Base-by-base conservation (phyloP, 495 filamentous ascomycete species). In the Lasiosphaeriaceae sp. region DNA sequence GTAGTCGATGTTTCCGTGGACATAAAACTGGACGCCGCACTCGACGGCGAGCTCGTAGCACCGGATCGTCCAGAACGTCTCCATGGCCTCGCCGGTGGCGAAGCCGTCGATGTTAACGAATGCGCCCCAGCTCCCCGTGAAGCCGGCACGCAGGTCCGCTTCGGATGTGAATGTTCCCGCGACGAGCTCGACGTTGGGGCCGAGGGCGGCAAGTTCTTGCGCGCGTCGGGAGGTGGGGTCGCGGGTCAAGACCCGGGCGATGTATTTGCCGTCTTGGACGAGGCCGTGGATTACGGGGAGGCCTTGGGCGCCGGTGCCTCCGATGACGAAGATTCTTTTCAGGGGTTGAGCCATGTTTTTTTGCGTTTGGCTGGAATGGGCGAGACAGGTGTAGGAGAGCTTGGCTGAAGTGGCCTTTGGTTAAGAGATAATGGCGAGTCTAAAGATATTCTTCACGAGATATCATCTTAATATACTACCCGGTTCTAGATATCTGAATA, bases 91-190 rank as follows among this genome's bases (percentile, higher is more conserved):
- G 14, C 82, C 81, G 7, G 70, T 67, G 41, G 74, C 77, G 58
- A 80, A 82, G 37, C 80, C 76, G 57, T 84, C 78, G 22, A 77
- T 73, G 56, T 85, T 85, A 43, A 83, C 70, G 56, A 77, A 84
- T 9, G 78, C 77, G 49, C 71, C 71, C 62, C 77, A 72, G n/a
- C 73, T 72, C 17, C 71, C 73, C 29, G 66, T 56, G 59, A 77
- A 80, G 0, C 62, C 76, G 1, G 65, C 57, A 17, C 72, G 75
- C 6, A 84, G 74, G 47, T 69, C 65, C 0, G 51, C 50, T 50
- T 83, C 79, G 48, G 69, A 73, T 29, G 74, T 73, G 55, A 77
- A 77, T 6, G 71, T 72, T 17, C 81, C 81, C 48, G 68, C 52
- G 14, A 80, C 39, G 7, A 80, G 65, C 39, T 74, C 71, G 19